Evolutionary conservation across 805 yeast genomes (phyloP), one percentile per base, ranked within the genome.

Genomic region (Myxozyma monticola): DNA sequence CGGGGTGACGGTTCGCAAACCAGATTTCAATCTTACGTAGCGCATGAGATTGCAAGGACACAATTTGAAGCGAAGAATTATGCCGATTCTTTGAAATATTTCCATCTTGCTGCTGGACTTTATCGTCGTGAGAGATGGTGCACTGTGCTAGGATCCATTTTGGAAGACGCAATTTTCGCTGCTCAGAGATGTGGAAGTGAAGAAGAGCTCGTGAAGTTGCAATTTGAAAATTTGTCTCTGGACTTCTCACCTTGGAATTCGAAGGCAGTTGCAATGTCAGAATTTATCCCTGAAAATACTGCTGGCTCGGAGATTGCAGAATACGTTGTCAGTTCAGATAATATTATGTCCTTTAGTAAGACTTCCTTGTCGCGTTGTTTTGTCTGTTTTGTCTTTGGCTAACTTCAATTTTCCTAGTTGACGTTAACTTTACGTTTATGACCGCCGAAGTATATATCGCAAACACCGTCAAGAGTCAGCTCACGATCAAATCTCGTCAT

Each of bases 21-120:
- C 5, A 46, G 57, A 15, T 48, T 54, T 54, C 58, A 54, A 25
- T 39, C 52, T 2, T 35, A 42, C 26, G 34, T 54, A 12, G 58
- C 58, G 2, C 43, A 42, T 22, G 42, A 76, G 54, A 62, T 82
- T 7, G 88, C 77, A 1, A 81, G 80, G 40, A 76, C 71, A 46
- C 70, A 72, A 54, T 72, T 61, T 48, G 37, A 47, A 0, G 33
- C 45, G 28, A 38, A 58, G 6, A 67, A 74, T 37, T 76, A 60
- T 56, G 71, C 71, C 8, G 68, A 68, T 62, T 75, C 83, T 0
- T 62, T 72, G 24, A 71, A 71, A 47, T 67, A 71, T 48, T 76
- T 65, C 56, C 70, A 74, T 37, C 68, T 68, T 1, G 66, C 78
- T 0, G 55, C 71, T 3, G 66, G 69, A 0, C 56, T 64, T 1